Evolutionary conservation across 495 filamentous ascomycete species (phyloP), one percentile per base, ranked within the genome.

Genomic region (Amniculicola lignicola): DNA sequence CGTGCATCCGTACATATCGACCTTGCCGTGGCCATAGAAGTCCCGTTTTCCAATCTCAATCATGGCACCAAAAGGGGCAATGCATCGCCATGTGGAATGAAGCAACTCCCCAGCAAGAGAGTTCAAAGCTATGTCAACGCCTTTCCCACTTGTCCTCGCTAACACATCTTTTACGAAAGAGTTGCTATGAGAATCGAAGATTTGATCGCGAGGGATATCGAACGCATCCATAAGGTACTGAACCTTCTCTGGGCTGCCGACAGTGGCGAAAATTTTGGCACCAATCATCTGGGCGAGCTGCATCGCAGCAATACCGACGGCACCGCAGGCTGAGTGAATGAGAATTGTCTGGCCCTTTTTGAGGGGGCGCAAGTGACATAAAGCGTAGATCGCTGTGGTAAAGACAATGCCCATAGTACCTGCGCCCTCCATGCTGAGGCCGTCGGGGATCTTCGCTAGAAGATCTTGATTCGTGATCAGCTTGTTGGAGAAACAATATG

Each of bases 381-480:
- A 62, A 0, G 77, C 71, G 65, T 86, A 77, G 56, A 80, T 81
- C 0, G 83, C 82, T 0, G 81, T 82, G 47, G 66, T 67, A 48
- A 76, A 86, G 2, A 76, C 77, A 2, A 82, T 67, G 0, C 81
- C 82, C 0, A 85, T 63, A 10, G 76, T 75, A 1, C 78, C 80
- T 12, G 15, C 41, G 14, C 12, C 41, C 9, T 22, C n/a, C n/a
- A n/a, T n/a, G n/a, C n/a, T n/a, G n/a, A n/a, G n/a, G n/a, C n/a
- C n/a, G n/a, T n/a, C n/a, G n/a, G n/a, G n/a, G n/a, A n/a, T n/a
- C n/a, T n/a, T n/a, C n/a, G n/a, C n/a, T n/a, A n/a, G n/a, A n/a
- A n/a, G n/a, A n/a, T n/a, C n/a, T n/a, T n/a, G n/a, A n/a, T n/a
- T n/a, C n/a, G n/a, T n/a, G n/a, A n/a, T n/a, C n/a, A n/a, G n/a